A percentile compares a stretch with the other conserved stretches of the same genome.
These are phyloP conservation scores for Metschnikowia kunwiensis DNA, from an alignment of 805 yeast genomes.

Conservation along the genomic window DNA sequence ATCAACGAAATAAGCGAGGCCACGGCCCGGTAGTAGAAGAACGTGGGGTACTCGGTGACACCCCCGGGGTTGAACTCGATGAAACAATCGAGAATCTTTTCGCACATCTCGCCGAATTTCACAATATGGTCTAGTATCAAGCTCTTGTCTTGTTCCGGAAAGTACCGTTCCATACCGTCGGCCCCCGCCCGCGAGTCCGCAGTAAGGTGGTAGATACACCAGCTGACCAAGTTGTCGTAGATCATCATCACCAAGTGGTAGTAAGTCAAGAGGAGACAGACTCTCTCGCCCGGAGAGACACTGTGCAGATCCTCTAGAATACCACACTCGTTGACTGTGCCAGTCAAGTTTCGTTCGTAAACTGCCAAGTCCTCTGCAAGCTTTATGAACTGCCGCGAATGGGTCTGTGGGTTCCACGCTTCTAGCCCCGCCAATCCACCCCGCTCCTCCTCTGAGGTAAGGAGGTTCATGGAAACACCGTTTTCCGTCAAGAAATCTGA, in stretches of 20 bases:
- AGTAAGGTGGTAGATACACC: slow-evolving; percentile 20
- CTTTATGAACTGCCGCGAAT: slow-evolving; percentile 1
- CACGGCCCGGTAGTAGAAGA: slow-evolving; percentile 52
- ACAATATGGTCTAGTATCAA: slow-evolving; percentile 35
- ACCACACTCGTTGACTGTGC: slow-evolving; percentile 1
- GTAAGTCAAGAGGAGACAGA: slow-evolving; percentile 32
- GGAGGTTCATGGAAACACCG: slow-evolving; percentile 10
- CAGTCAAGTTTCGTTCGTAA: background rate
- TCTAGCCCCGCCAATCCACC: slow-evolving; percentile 2
- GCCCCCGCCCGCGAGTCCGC: background rate
- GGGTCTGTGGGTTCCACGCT: background rate
- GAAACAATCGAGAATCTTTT: slow-evolving; percentile 46
- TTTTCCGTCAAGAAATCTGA: slow-evolving; percentile 26
- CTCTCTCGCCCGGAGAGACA: slow-evolving; percentile 3
- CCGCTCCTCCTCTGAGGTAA: slow-evolving; percentile 10
- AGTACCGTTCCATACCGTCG: background rate
- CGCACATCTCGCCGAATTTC: slow-evolving; percentile 44
- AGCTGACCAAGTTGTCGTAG: slow-evolving; percentile 51
- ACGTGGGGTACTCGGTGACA: slow-evolving; percentile 45
- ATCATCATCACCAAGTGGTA: slow-evolving; percentile 50
- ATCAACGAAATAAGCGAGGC: slow-evolving; percentile 49
- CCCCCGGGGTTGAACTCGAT: slow-evolving; percentile 35
- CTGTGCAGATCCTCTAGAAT: background rate
- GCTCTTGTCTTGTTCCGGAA: background rate
- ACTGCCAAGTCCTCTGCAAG: slow-evolving; percentile 1